Base-by-base conservation (phyloP, 106 monocot genomes). In the Dendrobium officinale region DNA sequence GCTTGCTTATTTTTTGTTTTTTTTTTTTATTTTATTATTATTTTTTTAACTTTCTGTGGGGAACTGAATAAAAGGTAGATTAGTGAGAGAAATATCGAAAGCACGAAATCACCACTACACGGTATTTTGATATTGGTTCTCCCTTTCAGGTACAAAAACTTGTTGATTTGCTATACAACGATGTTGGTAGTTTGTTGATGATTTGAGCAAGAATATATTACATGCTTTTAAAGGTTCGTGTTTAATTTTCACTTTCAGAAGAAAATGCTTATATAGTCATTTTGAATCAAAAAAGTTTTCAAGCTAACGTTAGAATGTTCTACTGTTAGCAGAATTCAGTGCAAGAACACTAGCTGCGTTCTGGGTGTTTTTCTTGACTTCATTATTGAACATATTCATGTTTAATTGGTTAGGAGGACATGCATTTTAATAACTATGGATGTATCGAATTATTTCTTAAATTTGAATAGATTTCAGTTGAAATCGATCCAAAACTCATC, bases 51-150 rank as follows among this genome's bases (percentile, higher is more conserved):
- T 9, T n/a, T 44, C 16, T 44, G 43, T 74, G 9, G 76, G 3
- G 27, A 49, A 76, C 42, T 49, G 17, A 76, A 74, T 74, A 9
- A 6, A 74, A 43, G 18, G 22, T 49, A 76, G 76, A 76, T 76
- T 49, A 11, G 43, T 4, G 42, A 76, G 8, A 76, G 76, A 27
- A 76, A 5, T 22, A 7, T 75, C 2, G 24, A n/a, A 75, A 47
- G 6, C 9, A 48, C 44, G 20, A 75, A 75, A 42, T 75, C 75
- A 48, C 19, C 76, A 49, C 24, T 29, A 20, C 24, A 19, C 74
- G 44, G 17, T 74, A 72, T 2, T 31, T 20, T 19, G 19, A 44
- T n/a, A 42, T 74, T 42, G n/a, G n/a, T 20, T 8, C 26, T 2
- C 6, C 2, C 44, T 74, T 2, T 74, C 17, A 19, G 41, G 20